Evolutionary conservation across 495 filamentous ascomycete genomes (phyloP).

Genomic region (Daldinia loculata): DNA sequence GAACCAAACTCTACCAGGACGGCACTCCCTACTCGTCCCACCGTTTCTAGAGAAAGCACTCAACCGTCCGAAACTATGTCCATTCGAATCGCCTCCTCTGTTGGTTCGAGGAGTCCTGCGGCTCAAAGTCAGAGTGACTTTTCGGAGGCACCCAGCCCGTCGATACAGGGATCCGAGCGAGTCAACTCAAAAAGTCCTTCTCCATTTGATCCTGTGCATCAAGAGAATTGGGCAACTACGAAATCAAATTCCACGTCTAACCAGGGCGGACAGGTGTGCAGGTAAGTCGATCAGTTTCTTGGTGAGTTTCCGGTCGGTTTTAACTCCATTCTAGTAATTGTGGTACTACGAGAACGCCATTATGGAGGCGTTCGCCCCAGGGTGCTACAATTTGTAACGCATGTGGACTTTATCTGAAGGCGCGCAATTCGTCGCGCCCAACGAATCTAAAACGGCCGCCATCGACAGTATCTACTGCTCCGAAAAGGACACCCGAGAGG

Average conservation of each 20-base stretch:
- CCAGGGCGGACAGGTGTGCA: constrained; percentile 63
- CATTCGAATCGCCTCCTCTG: constrained; percentile 34
- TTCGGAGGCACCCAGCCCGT: constrained; percentile 43
- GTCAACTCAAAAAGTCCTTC: constrained; percentile 46
- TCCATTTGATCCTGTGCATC: constrained; percentile 41
- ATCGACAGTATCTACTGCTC: constrained; percentile 50
- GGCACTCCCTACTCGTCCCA: constrained; percentile 44
- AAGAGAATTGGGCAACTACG: constrained; percentile 32
- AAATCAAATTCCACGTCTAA: constrained; percentile 30
- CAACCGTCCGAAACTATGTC: constrained; percentile 40
- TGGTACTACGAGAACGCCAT: constrained; percentile 87
- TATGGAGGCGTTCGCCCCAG: constrained; percentile 93
- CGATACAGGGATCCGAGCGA: constrained; percentile 44
- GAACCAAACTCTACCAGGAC: constrained; percentile 40
- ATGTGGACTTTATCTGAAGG: constrained; percentile 94
- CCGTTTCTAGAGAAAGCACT: constrained; percentile 39
- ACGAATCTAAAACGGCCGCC: constrained; percentile 82
- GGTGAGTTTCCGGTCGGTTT: constrained; percentile 6
- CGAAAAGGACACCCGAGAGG: constrained; percentile 50
- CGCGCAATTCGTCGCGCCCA: constrained; percentile 86
- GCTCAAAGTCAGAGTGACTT: constrained; percentile 41
- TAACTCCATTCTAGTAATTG: constrained; percentile 77
- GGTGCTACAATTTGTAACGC: constrained; percentile 98
- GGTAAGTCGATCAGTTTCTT: constrained; percentile 47
- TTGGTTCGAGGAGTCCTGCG: constrained; percentile 42